phyloP scores from a whole-genome alignment of 345 rosid species.

The Pistacia atlantica region DNA sequence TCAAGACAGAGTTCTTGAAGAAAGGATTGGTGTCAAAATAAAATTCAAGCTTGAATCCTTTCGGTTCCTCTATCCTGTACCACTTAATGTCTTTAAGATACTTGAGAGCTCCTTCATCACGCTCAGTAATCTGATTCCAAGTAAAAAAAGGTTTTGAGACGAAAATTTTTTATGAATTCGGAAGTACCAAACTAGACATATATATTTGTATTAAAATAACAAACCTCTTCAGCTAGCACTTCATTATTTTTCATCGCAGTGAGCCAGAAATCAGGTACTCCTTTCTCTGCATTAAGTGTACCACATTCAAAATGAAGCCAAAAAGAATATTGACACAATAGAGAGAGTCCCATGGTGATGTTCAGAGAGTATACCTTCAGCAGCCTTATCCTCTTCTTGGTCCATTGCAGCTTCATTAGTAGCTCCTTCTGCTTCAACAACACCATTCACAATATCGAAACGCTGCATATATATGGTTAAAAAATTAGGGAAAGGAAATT shows the following conservation, averaged over 20 bases:
- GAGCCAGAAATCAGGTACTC: conserved; percentile 97
- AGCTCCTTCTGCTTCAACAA: conserved; percentile 64
- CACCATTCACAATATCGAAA: conserved; percentile 88
- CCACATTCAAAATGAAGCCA: conserved; percentile 12
- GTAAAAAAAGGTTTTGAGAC: not conserved
- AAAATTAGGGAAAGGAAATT: not conserved
- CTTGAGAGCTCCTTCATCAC: conserved; percentile 92
- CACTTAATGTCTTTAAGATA: conserved; percentile 89
- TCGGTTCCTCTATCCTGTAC: conserved; percentile 78
- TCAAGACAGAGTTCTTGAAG: conserved; percentile 83
- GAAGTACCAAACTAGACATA: not conserved
- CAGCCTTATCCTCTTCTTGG: conserved; percentile 54
- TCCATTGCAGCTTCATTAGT: conserved; percentile 48
- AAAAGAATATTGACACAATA: conserved; percentile 2
- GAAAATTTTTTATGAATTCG: not conserved
- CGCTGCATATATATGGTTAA: conserved; percentile 45
- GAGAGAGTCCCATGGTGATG: not conserved
- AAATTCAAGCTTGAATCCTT: conserved; percentile 97
- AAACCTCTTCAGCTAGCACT: conserved; percentile 82
- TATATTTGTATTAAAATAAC: conserved; percentile 8
- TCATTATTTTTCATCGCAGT: conserved; percentile 94
- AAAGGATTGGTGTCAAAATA: conserved; percentile 82
- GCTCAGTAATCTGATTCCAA: conserved; percentile 66
- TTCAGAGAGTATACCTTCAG: conserved; percentile 51
- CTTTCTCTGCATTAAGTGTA: conserved; percentile 61